Evolutionary conservation across 129 eudicot species (phyloP), one percentile per base, ranked within the genome.

Genomic region (Escallonia herrerae): DNA sequence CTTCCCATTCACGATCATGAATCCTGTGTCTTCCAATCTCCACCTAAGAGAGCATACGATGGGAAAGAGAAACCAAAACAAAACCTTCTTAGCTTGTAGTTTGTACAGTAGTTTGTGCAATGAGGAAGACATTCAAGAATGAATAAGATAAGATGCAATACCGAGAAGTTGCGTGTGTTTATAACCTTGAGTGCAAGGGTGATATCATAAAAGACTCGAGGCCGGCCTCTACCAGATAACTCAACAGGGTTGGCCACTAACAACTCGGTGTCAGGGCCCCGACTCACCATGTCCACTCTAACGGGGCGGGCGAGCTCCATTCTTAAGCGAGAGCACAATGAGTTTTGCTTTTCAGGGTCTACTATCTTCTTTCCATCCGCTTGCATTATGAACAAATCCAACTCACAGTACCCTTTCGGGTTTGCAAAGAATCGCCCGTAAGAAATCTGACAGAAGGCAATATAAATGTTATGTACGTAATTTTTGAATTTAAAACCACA

Each of bases 1-100:
- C 84, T 75, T 84, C 87, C 86, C 90, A 75, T 53, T 84, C 84
- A 42, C 84, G 79, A 62, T 78, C 87, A 9, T 75, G 60, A 63
- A 81, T 84, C 59, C 56, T 56, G 58, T 75, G 84, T 54, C 90
- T 78, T 4, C 82, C 90, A 1, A 84, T 84, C 76, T 81, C 86
- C 46, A 81, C 90, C 90, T 84, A 74, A n/a, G 33, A 11, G 70
- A 71, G 62, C 3, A 3, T 10, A 22, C 45, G 55, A 22, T 42
- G 11, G 40, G 0, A 42, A 67, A 41, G 44, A 0, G 41, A 15
- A 41, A 62, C 15, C 42, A 48, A 49, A 13, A 40, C 62, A 3
- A 49, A 49, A 49, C 14, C 44, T 37, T 15, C 6, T 58, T 15
- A 3, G 0, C 1, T n/a, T n/a, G n/a, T 4, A 10, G 4, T 9